Base-by-base conservation (phyloP, 129 eudicot genomes). In the Flaveria brownii region DNA sequence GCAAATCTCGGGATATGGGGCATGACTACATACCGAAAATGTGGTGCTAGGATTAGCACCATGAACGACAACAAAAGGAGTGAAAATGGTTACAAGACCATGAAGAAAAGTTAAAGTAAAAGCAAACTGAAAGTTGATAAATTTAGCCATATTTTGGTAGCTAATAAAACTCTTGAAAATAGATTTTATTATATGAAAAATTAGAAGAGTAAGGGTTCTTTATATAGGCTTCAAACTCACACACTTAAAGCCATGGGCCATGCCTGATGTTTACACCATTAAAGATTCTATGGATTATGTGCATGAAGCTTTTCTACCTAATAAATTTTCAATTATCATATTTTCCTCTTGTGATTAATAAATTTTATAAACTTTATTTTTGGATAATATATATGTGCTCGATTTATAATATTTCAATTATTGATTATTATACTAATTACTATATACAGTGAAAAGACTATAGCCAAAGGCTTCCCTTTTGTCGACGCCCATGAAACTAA, bases 1-100 rank as follows among this genome's bases (percentile, higher is more conserved):
- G 81, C 96, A 90, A 70, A 90, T 60, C 79, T 82, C 80, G 9
- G 96, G 96, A 73, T 90, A 78, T 16, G 87, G 90, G 43, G 96
- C 88, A 56, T 59, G 87, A 66, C 41, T 79, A 60, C 96, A 89
- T 23, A 85, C 71, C 17, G 91, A 61, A 74, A 73, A 73, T 45
- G 79, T 68, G 55, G 84, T 68, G 71, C 76, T 74, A 33, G 74
- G 61, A 52, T 63, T 82, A 10, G 72, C 78, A 72, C 81, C 87
- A 79, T 80, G 86, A 50, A 79, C 90, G 54, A 76, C 57, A 16
- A n/a, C 49, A 56, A 47, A 60, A 80, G 76, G 62, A 47, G 33
- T 25, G 39, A 74, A 71, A 15, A 83, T 49, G 75, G 62, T 41
- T 23, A 70, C 43, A 70, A 71, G 49, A 80, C 54, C 70, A 22